Conservation (phyloP, 2,329 filamentous ascomycete species). For the Ascomycota sp. region DNA sequence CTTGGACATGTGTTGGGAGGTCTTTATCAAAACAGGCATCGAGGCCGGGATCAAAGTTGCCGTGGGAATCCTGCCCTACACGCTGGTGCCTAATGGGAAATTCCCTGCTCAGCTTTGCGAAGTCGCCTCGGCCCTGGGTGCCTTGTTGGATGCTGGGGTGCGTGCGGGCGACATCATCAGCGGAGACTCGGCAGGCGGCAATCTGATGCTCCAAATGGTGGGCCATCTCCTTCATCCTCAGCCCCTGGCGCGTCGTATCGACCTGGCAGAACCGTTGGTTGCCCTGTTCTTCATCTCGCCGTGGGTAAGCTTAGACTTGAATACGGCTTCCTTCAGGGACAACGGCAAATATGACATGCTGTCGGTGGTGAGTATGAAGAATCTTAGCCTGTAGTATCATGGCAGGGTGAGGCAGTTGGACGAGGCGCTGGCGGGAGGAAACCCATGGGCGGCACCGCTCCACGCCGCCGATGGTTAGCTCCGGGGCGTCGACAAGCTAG, state of each 20-base stretch:
- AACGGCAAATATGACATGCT: constrained; percentile 15
- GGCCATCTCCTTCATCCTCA: constrained; percentile 13
- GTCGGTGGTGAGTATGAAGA: constrained; percentile 3
- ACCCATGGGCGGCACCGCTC: constrained; percentile 10
- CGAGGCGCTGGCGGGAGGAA: constrained; percentile 1
- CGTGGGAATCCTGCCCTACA: constrained; percentile 15
- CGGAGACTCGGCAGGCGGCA: constrained; percentile 17
- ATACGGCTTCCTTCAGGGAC: constrained; percentile 6
- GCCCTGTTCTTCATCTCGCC: constrained; percentile 15
- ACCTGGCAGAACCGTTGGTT: constrained; percentile 8
- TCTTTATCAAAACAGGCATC: constrained; percentile 6
- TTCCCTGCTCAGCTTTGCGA: constrained; percentile 14
- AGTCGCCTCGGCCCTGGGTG: constrained; percentile 10
- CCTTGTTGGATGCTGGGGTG: constrained; percentile 11
- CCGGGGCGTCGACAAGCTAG: constrained; percentile 6
- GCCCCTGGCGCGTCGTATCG: constrained; percentile 6
- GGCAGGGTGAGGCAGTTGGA: constrained; percentile 3
- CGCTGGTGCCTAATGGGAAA: constrained; percentile 10
- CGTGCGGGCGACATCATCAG: constrained; percentile 12
- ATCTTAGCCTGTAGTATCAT: constrained; percentile 2
- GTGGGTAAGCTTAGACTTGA: constrained; percentile 8
- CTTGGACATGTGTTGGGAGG: constrained; percentile 9
- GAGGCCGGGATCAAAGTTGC: constrained; percentile 7
- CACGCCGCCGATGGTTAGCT: constrained; percentile 11
- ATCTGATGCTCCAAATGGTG: constrained; percentile 13